These are phyloP conservation scores for Phytopythium helicoides DNA, from an alignment of 352 stramenopile genomes.

Conservation along the genomic window DNA sequence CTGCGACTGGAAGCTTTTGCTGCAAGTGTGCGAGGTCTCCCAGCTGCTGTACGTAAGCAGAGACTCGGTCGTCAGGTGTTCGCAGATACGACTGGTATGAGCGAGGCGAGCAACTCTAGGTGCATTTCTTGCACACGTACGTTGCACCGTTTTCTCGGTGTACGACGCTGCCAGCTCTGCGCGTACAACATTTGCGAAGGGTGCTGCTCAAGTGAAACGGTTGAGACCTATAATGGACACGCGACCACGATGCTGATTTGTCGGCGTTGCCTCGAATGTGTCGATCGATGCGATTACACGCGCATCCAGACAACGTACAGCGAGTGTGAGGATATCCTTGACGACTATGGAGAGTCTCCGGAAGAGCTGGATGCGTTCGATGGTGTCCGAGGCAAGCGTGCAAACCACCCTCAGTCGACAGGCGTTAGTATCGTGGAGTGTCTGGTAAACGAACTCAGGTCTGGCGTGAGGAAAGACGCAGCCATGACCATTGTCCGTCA, in stretches of 20 bases:
- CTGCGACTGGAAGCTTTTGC: constrained; percentile 23
- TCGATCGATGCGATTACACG: constrained; percentile 39
- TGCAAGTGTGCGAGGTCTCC: constrained; percentile 21
- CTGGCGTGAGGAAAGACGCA: constrained; percentile 21
- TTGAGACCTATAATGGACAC: constrained; percentile 40
- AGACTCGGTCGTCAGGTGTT: constrained; percentile 34
- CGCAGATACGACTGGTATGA: constrained; percentile 9
- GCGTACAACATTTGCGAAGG: constrained; percentile 42
- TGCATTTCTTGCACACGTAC: constrained; percentile 50
- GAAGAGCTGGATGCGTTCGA: too few species aligned
- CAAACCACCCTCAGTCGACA: too few species aligned
- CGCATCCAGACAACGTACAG: constrained; percentile 22
- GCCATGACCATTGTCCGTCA: constrained; percentile 37
- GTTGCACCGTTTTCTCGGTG: constrained; percentile 24
- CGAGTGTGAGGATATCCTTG: too few species aligned
- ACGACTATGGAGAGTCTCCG: too few species aligned
- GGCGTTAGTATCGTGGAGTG: constrained; percentile 11
- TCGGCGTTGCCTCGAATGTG: constrained; percentile 39
- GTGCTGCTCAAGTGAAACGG: constrained; percentile 34
- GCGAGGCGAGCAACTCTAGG: constrained; percentile 22
- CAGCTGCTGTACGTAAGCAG: constrained; percentile 25
- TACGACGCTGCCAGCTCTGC: constrained; percentile 39
- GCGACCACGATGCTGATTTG: constrained; percentile 28
- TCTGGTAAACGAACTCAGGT: constrained; percentile 17
- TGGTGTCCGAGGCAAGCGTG: too few species aligned